These are phyloP conservation scores for Eimeria falciformis DNA, from an alignment of 169 alveolate species.

Conservation along the genomic window DNA sequence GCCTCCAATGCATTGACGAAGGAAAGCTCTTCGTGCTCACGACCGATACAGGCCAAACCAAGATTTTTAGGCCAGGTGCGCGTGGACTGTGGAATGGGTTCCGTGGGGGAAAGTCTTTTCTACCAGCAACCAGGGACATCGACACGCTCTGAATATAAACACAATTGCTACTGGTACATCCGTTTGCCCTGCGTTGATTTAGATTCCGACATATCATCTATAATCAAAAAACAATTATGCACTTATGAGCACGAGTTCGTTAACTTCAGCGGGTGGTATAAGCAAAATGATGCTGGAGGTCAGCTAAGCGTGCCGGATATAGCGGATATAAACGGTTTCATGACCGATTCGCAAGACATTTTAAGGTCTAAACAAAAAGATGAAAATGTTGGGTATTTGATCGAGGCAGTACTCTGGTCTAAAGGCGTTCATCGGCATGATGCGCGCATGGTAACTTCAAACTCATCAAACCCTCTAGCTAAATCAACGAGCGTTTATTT, in stretches of 20 bases:
- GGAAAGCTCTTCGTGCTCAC: constrained; percentile 46
- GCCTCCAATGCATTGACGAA: constrained; percentile 49
- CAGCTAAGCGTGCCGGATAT: constrained; percentile 21
- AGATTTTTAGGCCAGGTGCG: constrained; percentile 63
- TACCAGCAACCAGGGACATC: not conserved
- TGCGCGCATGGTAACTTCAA: constrained; percentile 24
- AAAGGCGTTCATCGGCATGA: constrained; percentile 57
- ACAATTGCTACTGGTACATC: no score
- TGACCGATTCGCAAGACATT: constrained; percentile 9
- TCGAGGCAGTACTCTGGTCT: constrained; percentile 65
- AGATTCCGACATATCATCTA: no score
- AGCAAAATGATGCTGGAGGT: constrained; percentile 31
- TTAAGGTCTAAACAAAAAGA: constrained; percentile 33
- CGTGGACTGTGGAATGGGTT: not conserved
- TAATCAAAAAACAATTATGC: not conserved
- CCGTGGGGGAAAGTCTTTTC: not conserved
- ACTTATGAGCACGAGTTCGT: constrained; percentile 51
- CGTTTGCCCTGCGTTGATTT: no score
- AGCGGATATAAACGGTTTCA: constrained; percentile 46
- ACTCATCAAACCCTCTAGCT: not conserved
- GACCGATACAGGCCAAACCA: constrained; percentile 45
- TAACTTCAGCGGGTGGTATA: constrained; percentile 43
- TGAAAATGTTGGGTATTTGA: constrained; percentile 39
- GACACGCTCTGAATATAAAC: no score
- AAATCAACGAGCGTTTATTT: not conserved